Base-by-base conservation (phyloP, 73 alveolate genomes). In the Blepharisma stoltei region DNA sequence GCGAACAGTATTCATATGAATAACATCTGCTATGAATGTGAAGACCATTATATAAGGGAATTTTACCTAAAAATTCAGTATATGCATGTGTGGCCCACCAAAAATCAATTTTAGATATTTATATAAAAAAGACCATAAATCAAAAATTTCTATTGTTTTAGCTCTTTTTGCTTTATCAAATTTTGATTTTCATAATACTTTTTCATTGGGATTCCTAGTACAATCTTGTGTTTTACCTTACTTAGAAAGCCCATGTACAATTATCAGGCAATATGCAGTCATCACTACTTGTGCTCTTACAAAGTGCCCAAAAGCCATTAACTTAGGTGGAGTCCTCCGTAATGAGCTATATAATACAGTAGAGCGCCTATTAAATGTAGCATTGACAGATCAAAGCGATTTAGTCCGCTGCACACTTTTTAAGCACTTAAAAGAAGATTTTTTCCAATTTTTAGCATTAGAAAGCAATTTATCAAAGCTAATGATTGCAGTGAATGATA, bases 401-500 rank as follows among this genome's bases (percentile, higher is more conserved):
- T 54, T 90, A 41, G 88, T 88, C 66, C 67, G 95, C 32, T 68
- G 83, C 69, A 88, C 91, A 21, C 78, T 88, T 84, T 80, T 88
- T 7, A 88, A 88, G 66, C 70, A 85, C 60, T 67, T 88, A 43
- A 84, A 82, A 53, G 81, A 88, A 23, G 83, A 84, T 54, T 84
- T 84, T 68, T 90, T 83, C 67, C 83, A 82, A 5, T 84, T 81
- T 46, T 44, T 88, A 6, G 23, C 90, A 0, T 43, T 79, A 21
- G 85, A 85, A 43, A 86, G 86, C 23, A 85, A 88, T 69, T 50
- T 85, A 41, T 82, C 78, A 14, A 46, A 70, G 71, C 86, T 84
- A 20, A 84, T 88, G 73, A 88, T 84, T 47, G 88, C 90, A 53
- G 88, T 85, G 88, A 78, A 88, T 32, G 95, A 88, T 55, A 55